Conservation (phyloP, 73 alveolate genomes). For the Paramecium caudatum region DNA sequence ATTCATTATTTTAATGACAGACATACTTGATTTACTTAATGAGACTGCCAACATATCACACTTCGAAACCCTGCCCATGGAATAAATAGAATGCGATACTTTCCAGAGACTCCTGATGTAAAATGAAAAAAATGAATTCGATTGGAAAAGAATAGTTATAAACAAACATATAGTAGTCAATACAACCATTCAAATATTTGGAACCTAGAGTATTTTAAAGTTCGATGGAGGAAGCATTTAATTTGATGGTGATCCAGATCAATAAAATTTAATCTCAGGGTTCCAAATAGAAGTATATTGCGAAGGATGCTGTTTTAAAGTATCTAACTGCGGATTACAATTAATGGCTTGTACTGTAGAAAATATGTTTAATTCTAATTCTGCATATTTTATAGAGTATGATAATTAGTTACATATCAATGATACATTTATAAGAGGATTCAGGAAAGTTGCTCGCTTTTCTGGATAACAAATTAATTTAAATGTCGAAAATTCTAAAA, state of each 20-base stretch:
- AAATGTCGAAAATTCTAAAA: too few species aligned
- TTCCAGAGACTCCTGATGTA: neutral
- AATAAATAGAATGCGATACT: neutral
- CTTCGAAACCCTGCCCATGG: neutral
- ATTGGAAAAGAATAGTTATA: conserved; percentile 12
- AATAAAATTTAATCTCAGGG: neutral
- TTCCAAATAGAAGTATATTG: neutral
- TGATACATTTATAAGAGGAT: neutral
- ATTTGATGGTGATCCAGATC: conserved; percentile 6
- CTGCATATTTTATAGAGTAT: neutral
- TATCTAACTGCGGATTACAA: neutral
- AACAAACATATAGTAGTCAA: neutral
- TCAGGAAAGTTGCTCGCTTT: too few species aligned
- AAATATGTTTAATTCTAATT: neutral
- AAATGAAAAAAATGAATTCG: neutral
- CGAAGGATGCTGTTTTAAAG: neutral
- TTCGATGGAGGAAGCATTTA: neutral
- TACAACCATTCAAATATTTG: neutral
- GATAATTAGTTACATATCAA: neutral
- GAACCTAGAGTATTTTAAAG: neutral
- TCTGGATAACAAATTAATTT: too few species aligned
- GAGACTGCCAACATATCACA: neutral
- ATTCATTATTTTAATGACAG: neutral
- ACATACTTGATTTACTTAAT: neutral
- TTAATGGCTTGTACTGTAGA: conserved; percentile 25